A percentile compares a stretch with the other conserved stretches of the same genome.
phyloP scores from a whole-genome alignment of 2,329 filamentous ascomycete genomes.

The Colletotrichum liaoningense region DNA sequence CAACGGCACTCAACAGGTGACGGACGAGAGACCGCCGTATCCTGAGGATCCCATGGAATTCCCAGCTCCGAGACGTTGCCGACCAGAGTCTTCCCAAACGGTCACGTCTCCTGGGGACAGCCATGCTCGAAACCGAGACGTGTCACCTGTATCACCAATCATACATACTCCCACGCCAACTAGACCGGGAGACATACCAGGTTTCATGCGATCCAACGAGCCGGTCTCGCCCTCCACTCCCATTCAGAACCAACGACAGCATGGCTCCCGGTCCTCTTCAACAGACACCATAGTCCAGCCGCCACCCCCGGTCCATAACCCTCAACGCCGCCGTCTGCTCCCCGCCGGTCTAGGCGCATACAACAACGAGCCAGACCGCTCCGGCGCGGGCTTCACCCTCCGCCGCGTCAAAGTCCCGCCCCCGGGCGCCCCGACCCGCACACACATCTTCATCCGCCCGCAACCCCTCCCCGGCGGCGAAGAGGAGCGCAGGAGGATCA shows the following conservation, averaged over 20 bases:
- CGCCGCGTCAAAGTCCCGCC: not conserved
- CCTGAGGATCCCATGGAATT: not conserved
- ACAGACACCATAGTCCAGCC: not conserved
- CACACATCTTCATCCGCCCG: slow-evolving; percentile 12
- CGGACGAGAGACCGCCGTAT: not conserved
- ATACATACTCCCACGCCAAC: not conserved
- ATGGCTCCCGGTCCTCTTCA: not conserved
- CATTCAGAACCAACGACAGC: not conserved
- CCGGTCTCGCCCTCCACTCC: not conserved
- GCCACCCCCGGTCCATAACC: not conserved
- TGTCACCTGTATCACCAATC: not conserved
- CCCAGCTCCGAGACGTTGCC: not conserved
- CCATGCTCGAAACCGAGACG: not conserved
- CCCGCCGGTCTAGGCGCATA: slow-evolving; percentile 1
- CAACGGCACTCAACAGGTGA: not conserved
- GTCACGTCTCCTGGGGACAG: not conserved
- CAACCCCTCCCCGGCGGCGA: not conserved
- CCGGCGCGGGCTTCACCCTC: slow-evolving; percentile 16
- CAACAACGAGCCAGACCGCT: not conserved
- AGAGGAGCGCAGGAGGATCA: not conserved
- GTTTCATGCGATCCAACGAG: not conserved
- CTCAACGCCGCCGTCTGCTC: not conserved
- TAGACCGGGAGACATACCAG: not conserved
- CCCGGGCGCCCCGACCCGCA: not conserved
- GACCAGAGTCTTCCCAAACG: not conserved